Base-by-base conservation (phyloP, 495 filamentous ascomycete species). In the Talaromyces nanjingensis region DNA sequence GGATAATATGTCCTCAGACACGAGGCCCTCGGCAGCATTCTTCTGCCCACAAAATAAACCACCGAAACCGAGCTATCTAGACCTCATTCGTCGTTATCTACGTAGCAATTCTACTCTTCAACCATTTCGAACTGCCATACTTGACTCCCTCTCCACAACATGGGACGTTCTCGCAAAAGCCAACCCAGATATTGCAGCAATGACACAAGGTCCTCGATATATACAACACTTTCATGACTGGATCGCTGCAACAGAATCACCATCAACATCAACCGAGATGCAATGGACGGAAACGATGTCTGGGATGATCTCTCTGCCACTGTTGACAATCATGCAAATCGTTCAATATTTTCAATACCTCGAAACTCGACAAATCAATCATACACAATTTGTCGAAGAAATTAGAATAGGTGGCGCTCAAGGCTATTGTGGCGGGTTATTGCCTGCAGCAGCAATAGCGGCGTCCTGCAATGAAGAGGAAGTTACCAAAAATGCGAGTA, bases 331-430 rank as follows among this genome's bases (percentile, higher is more conserved):
- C 5, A 67, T 74, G 20, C 74, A 76, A 56, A 69, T 69, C 12
- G 63, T 58, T 27, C 74, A 76, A 57, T 76, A 75, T 62, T 69
- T 75, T n/a, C 67, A 71, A 53, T 75, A 70, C 59, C 68, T 76
- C 6, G 67, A 72, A 6, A 52, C 65, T 29, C 31, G 27, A 25
- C 14, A 20, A 8, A 53, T 55, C 6, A 22, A 8, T 16, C 58
- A 60, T n/a, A 24, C 16, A 9, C 33, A 47, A 16, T 60, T 60
- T n/a, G 14, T 60, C 6, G 33, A 39, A 14, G 33, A 60, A 25
- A 45, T 60, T 27, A 39, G 20, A 7, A 8, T 39, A 14, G 72
- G 72, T 3, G 71, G 70, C 16, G 53, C 68, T 2, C 71, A 72
- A 57, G 71, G 71, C 11, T 73, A 69, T 37, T 73, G 71, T 59